These are phyloP conservation scores for Candida andamanensis DNA, from an alignment of 805 yeast genomes.

Conservation along the genomic window DNA sequence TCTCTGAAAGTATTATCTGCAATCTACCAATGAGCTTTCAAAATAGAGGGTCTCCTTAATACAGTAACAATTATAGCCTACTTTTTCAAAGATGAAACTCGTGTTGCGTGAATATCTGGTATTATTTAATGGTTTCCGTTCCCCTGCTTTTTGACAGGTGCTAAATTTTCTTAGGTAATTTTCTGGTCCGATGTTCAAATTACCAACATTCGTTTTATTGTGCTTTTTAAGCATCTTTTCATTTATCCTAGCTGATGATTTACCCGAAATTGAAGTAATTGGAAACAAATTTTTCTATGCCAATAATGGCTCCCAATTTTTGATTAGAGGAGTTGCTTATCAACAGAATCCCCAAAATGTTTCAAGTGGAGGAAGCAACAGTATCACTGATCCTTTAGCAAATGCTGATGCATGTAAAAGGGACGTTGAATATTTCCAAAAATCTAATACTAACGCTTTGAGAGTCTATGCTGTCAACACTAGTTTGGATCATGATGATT, in stretches of 20 bases:
- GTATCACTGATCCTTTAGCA: constrained; percentile 37
- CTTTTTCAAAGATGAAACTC: no score
- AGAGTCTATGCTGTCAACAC: constrained; percentile 41
- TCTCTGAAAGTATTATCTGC: no score
- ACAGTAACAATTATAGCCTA: no score
- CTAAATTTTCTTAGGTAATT: no score
- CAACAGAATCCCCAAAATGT: constrained; percentile 35
- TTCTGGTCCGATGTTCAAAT: constrained; percentile 7
- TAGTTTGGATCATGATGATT: constrained; percentile 31
- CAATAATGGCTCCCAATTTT: constrained; percentile 41
- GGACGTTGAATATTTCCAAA: constrained; percentile 35
- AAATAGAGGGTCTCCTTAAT: no score
- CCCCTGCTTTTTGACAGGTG: no score
- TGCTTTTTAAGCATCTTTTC: constrained; percentile 4
- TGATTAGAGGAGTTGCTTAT: constrained; percentile 42
- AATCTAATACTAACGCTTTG: constrained; percentile 37
- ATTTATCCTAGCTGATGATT: constrained; percentile 9
- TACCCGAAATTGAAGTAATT: constrained; percentile 34
- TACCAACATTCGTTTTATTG: constrained; percentile 10
- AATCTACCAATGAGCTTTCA: no score
- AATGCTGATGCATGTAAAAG: constrained; percentile 38
- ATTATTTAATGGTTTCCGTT: no score
- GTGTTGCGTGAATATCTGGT: no score
- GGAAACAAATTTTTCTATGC: constrained; percentile 40
- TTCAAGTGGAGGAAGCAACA: constrained; percentile 12